Percentiles rank a stretch among this genome's conserved stretches.
These are phyloP conservation scores for Ananas comosus DNA, from an alignment of 176 grass and related monocot species.

Conservation along the genomic window DNA sequence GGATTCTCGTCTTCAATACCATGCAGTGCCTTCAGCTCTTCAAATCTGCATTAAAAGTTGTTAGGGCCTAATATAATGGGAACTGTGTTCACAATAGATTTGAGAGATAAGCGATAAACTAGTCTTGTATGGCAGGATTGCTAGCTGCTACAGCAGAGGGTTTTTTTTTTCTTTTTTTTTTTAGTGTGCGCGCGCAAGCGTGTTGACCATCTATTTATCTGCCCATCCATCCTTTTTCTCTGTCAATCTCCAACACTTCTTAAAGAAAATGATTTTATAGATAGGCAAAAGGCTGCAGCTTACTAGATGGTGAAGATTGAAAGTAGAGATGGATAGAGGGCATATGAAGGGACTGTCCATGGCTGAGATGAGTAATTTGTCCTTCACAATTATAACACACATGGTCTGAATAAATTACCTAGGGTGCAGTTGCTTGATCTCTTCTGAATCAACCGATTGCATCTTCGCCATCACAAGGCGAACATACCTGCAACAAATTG, in stretches of 20 bases:
- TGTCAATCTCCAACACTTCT: too few relatives aligned
- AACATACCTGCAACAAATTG: conserved; percentile 46
- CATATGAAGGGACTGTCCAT: too few relatives aligned
- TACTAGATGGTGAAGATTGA: neutral
- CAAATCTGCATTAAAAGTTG: conserved; percentile 45
- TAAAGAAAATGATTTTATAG: too few relatives aligned
- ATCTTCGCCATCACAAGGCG: conserved; percentile 74
- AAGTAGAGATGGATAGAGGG: neutral
- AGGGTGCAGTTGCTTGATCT: conserved; percentile 61
- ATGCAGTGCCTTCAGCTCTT: conserved; percentile 61
- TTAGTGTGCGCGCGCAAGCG: too few relatives aligned
- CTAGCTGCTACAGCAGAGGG: neutral
- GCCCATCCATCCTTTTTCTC: too few relatives aligned
- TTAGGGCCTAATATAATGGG: neutral
- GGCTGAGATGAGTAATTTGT: too few relatives aligned
- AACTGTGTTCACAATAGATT: neutral
- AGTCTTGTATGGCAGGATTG: neutral
- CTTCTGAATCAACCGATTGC: conserved; percentile 43
- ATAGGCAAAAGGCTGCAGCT: neutral
- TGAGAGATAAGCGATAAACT: neutral
- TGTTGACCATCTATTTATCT: too few relatives aligned
- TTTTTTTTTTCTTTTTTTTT: too few relatives aligned
- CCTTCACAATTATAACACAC: conserved; percentile 3
- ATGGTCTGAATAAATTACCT: conserved; percentile 27
- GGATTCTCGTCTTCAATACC: conserved; percentile 83